A percentile compares a stretch with the other conserved stretches of the same genome.
phyloP scores from a whole-genome alignment of 75 land plant species.

The Sequoiadendron giganteum region DNA sequence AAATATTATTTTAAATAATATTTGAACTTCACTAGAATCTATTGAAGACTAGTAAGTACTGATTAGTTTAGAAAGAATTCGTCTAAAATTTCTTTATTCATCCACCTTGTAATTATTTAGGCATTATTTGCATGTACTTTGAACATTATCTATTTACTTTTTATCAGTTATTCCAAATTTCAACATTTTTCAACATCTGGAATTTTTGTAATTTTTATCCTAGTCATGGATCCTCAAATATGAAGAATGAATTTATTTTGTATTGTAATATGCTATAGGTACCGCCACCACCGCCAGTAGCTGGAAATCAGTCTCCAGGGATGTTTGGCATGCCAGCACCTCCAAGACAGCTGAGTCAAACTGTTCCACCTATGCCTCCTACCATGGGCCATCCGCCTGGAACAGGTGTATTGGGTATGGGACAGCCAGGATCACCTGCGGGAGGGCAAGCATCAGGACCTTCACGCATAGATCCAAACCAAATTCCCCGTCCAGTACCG shows the following conservation, averaged over 20 bases:
- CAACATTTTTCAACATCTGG: not conserved
- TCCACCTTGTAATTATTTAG: not conserved
- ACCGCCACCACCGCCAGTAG: constrained; percentile 19
- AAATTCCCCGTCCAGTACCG: constrained; percentile 87
- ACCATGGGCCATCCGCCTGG: constrained; percentile 23
- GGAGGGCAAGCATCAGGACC: constrained; percentile 42
- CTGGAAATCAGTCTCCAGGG: constrained; percentile 48
- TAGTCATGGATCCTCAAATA: not conserved
- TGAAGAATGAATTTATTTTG: not conserved
- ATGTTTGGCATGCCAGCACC: constrained; percentile 53
- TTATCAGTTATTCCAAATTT: not conserved
- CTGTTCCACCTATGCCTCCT: constrained; percentile 40
- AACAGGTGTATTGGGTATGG: constrained; percentile 34
- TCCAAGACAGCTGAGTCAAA: constrained; percentile 10
- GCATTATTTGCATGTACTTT: not conserved
- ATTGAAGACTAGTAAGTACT: not conserved
- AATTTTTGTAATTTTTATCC: not conserved
- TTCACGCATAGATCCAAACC: constrained; percentile 88
- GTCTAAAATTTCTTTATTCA: not conserved
- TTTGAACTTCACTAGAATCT: not conserved
- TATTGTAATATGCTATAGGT: constrained; percentile 14
- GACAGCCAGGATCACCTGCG: constrained; percentile 54
- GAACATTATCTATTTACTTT: not conserved
- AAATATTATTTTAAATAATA: not conserved
- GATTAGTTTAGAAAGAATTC: not conserved